These are phyloP conservation scores for Claviceps humidiphila DNA, from an alignment of 2,329 filamentous ascomycete genomes.

Conservation along the genomic window DNA sequence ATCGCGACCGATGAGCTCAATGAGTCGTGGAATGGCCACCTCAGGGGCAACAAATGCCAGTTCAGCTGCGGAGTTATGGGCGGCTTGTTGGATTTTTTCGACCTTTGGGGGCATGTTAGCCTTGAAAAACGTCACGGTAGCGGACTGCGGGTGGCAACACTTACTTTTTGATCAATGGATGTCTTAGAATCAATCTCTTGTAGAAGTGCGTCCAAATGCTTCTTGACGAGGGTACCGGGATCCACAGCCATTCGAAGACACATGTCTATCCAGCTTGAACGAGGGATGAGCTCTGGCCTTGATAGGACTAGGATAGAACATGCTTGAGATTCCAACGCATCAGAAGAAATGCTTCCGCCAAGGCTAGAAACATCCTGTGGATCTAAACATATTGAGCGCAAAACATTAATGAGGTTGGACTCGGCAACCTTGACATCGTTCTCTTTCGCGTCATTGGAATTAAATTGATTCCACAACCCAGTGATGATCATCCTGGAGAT, in stretches of 20 bases:
- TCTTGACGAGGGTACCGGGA: conserved; percentile 62
- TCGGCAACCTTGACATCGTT: conserved; percentile 64
- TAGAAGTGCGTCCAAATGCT: conserved; percentile 51
- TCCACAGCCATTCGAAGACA: conserved; percentile 71
- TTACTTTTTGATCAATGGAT: conserved; percentile 38
- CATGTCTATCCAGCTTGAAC: conserved; percentile 76
- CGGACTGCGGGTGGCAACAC: neutral
- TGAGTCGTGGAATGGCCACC: conserved; percentile 59
- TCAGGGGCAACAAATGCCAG: conserved; percentile 89
- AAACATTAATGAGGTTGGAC: conserved; percentile 46
- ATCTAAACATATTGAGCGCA: conserved; percentile 51
- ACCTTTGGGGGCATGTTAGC: conserved; percentile 13
- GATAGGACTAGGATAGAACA: conserved; percentile 66
- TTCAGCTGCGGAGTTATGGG: conserved; percentile 76
- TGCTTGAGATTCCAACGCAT: conserved; percentile 54
- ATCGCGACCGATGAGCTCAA: conserved; percentile 61
- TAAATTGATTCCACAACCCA: conserved; percentile 71
- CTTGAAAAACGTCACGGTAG: neutral
- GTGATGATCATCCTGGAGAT: conserved; percentile 52
- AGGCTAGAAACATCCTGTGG: conserved; percentile 34
- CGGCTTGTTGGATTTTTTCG: conserved; percentile 46
- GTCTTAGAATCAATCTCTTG: conserved; percentile 47
- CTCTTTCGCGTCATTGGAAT: conserved; percentile 51
- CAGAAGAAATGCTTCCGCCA: conserved; percentile 28
- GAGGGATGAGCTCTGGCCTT: conserved; percentile 63